Evolutionary conservation across 2,329 filamentous ascomycete species (phyloP), one percentile per base, ranked within the genome.

Genomic region (Stagonosporopsis tanaceti): DNA sequence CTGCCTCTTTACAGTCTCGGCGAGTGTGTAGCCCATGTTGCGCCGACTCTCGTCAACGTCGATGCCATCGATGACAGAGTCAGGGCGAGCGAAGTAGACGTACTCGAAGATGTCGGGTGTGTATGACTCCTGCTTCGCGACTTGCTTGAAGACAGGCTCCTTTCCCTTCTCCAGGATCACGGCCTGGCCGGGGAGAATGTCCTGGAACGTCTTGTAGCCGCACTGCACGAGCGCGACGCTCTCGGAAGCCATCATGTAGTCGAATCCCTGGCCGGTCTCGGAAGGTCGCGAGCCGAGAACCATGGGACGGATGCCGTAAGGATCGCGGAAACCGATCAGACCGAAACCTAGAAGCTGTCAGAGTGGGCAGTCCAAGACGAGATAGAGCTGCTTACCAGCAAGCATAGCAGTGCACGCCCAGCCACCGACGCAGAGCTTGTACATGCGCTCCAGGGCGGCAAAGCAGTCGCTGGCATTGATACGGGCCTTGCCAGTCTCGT

Each of bases 241-340:
- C 77, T 97, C 93, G 0, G 92, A 96, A 1, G 92, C 92, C 81
- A 97, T 86, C 85, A 97, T 92, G 80, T 96, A 97, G 77, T 97
- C 93, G 59, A 78, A 89, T 6, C 87, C 87, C 4, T 85, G 81
- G 34, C 85, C 82, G 37, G 87, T 89, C 14, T 81, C 77, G 1
- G 90, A 92, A 1, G 86, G 84, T 51, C 92, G 85, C 46, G 87
- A 90, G 39, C 93, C 93, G 9, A 96, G 79, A 44, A 91, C 86
- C 63, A 97, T 85, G 2, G 93, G 93, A 12, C 93, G 90, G 70
- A 96, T 96, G 61, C 91, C 92, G 70, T 92, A 87, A 6, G 87
- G 80, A 73, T 96, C 92, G 61, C 91, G 84, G 81, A 94, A 94
- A 42, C 89, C 90, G 34, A 94, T 86, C 54, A 94, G 83, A 57